Evolutionary conservation across 225 moss, liverwort and hornwort species (phyloP), one percentile per base, ranked within the genome.

Genomic region (Neckera pumila): DNA sequence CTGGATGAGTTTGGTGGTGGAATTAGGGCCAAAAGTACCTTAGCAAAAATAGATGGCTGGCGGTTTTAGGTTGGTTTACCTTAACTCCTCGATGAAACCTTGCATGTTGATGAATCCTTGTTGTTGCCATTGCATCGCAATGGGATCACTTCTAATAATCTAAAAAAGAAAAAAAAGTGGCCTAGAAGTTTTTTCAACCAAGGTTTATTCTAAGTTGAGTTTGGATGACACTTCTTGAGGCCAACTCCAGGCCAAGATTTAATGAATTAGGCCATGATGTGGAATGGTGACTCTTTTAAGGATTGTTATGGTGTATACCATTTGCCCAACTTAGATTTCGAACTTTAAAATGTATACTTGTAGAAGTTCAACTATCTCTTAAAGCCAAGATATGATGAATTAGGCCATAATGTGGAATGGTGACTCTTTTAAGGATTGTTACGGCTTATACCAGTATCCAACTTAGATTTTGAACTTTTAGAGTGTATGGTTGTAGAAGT

Each of bases 371-470:
- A n/a, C n/a, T n/a, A 34, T 9, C 3, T 54, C 3, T 77, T n/a
- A 14, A 53, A 2, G 9, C 14, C 6, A 56, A 56, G 56, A 16
- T 25, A 15, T 25, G n/a, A n/a, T n/a, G 6, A 56, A 23, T 22
- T 21, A 36, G 9, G 23, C 4, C n/a, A n/a, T 56, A 2, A 25
- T 54, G 15, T 23, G 1, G 36, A 54, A 56, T 54, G 16, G 36
- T n/a, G 78, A 56, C 0, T 25, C 3, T 56, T 34, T 22, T 36
- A 49, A 33, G 2, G 31, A 49, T 31, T 75, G 2, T 4, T 51
- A 34, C 0, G 8, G 2, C 4, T 20, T 12, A 12, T 75, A 12
- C 5, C 12, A 33, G 7, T 51, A 12, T 34, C 8, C 0, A 12
- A 0, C 4, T 34, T 36, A 51, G 5, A 34, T 51, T 76, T 76